Percentiles rank a stretch among this genome's conserved stretches.
phyloP scores from a whole-genome alignment of 257 asterid species.

The Knoxia roxburghii region DNA sequence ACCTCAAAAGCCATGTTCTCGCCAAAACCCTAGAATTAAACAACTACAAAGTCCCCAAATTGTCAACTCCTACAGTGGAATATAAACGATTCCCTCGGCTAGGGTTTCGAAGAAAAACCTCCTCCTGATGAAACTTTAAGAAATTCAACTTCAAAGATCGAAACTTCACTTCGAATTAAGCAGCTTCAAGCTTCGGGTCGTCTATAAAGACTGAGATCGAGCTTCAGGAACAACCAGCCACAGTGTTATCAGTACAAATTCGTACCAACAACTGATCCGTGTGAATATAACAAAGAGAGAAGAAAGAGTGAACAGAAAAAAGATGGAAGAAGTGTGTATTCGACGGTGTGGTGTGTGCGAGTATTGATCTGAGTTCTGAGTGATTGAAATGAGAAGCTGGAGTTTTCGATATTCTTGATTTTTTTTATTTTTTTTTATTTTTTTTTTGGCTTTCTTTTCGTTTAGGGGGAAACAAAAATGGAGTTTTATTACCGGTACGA shows the following conservation, averaged over 20 bases:
- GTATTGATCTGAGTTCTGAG: conserved; percentile 21
- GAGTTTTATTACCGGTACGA: background rate
- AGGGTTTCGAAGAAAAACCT: conserved; percentile 7
- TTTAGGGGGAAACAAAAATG: background rate
- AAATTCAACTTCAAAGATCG: conserved; percentile 3
- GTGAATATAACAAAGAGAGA: background rate
- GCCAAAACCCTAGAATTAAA: conserved; percentile 18
- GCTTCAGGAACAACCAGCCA: background rate
- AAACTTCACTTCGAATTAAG: conserved; percentile 7
- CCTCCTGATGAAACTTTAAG: too few relatives aligned
- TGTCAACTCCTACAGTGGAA: conserved; percentile 1
- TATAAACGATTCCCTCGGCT: background rate
- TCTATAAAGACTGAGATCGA: conserved; percentile 1
- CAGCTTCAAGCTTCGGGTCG: conserved; percentile 7
- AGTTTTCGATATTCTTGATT: conserved; percentile 6
- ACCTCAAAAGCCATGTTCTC: conserved; percentile 14
- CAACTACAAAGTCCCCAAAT: conserved; percentile 3
- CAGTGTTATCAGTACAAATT: background rate
- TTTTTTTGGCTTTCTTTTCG: background rate
- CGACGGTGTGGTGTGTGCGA: conserved; percentile 14
- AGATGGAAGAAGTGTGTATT: conserved; percentile 17
- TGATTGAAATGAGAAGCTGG: conserved; percentile 20
- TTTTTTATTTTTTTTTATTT: background rate
- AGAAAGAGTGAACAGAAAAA: background rate
- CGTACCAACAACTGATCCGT: conserved; percentile 27